Percentiles rank a stretch among this genome's conserved stretches.
Evolutionary conservation across 2,329 filamentous ascomycete genomes (phyloP).

Genomic region (Pestalotiopsis sp.): DNA sequence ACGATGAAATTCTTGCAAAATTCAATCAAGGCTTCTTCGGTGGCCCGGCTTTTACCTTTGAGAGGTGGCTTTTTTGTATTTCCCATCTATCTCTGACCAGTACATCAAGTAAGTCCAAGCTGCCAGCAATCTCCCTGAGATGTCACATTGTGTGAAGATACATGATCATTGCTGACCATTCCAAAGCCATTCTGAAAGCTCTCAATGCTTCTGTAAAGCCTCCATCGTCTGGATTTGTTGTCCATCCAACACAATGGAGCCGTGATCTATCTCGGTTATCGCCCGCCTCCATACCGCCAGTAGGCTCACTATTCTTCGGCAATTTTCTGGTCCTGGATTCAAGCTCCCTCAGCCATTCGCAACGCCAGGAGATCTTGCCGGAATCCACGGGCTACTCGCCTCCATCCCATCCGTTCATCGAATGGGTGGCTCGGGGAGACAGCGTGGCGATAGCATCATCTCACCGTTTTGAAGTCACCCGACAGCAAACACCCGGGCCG

Average conservation of each 20-base stretch:
- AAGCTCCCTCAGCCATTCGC: background rate
- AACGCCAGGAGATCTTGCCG: background rate
- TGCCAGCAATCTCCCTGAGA: background rate
- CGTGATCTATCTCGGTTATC: background rate
- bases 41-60: background rate
- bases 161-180: background rate
- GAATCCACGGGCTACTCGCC: background rate
- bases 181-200: background rate
- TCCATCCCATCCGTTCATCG: background rate
- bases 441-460: background rate
- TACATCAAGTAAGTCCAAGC: background rate
- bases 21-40: slow-evolving; percentile 6
- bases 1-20: slow-evolving; percentile 8
- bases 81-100: background rate
- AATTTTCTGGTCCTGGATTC: slow-evolving; percentile 8
- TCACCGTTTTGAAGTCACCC: background rate
- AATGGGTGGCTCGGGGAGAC: background rate
- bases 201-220: background rate
- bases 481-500: background rate
- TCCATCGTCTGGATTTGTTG: background rate
- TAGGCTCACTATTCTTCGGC: slow-evolving; percentile 4
- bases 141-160: background rate
- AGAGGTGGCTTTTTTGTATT: background rate
- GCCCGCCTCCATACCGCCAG: background rate
- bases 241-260: background rate